Evolutionary conservation across 768 basidiomycete genomes (phyloP).

Genomic region (Leccinum fibrillosum): DNA sequence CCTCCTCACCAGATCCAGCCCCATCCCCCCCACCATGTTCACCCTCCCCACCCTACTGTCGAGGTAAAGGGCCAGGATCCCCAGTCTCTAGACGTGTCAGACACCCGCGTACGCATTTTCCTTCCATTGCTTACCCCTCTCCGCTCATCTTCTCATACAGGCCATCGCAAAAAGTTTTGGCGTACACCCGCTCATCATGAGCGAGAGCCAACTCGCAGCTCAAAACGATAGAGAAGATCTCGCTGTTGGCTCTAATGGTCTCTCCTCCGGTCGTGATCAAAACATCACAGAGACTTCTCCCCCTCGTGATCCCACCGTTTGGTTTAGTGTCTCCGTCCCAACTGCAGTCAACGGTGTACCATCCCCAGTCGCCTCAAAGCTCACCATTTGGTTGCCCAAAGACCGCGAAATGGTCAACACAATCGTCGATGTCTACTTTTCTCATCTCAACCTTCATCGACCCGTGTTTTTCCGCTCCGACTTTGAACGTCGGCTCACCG

Average conservation of each 20-base stretch:
- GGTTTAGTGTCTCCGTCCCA: conserved; percentile 54
- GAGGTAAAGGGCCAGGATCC: conserved; percentile 76
- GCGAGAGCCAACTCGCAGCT: conserved; percentile 53
- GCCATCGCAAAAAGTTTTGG: conserved; percentile 78
- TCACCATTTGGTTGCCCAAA: conserved; percentile 68
- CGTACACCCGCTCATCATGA: conserved; percentile 68
- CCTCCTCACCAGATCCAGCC: conserved; percentile 28
- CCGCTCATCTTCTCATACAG: conserved; percentile 29
- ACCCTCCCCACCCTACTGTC: conserved; percentile 19
- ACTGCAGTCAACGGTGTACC: conserved; percentile 39
- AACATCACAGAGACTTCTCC: conserved; percentile 48
- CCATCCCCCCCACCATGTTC: conserved; percentile 22
- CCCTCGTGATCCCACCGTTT: conserved; percentile 60
- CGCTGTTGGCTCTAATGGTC: conserved; percentile 70
- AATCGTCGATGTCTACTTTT: conserved; percentile 72
- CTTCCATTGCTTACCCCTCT: not conserved
- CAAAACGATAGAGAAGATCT: conserved; percentile 66
- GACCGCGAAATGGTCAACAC: conserved; percentile 62
- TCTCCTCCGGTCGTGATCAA: conserved; percentile 67
- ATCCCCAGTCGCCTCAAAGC: conserved; percentile 23
- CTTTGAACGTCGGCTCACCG: conserved; percentile 61
- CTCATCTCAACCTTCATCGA: conserved; percentile 73
- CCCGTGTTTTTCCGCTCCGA: conserved; percentile 70
- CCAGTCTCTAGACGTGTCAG: conserved; percentile 74
- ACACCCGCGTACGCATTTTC: conserved; percentile 44